Base-by-base conservation (phyloP, 2,329 filamentous ascomycete species). In the Monilinia polystroma region DNA sequence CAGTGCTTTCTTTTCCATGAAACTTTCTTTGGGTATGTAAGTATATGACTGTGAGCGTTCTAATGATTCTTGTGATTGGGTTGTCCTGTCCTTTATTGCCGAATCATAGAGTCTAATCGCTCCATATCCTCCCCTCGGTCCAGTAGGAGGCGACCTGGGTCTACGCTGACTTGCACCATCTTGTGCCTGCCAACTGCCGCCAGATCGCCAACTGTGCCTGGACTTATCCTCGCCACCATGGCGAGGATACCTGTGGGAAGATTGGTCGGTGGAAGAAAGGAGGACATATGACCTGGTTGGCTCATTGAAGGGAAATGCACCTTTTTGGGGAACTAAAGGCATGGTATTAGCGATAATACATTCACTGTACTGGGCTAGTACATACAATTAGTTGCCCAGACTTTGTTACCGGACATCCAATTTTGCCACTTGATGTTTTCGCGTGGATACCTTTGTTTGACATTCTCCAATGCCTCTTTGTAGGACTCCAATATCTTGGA, bases 1-100 rank as follows among this genome's bases (percentile, higher is more conserved):
- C 4, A 58, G 67, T 29, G 68, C 70, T 41, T 67, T 70, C 5
- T 20, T 20, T 47, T 72, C 69, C 72, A 73, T 73, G 2, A 67
- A 3, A 12, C 62, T 64, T 47, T 72, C 72, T 49, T 68, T 64
- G 2, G 51, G 29, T 14, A 14, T 2, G 23, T 67, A 70, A 20
- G 43, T 26, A 16, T 16, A 45, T n/a, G 52, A n/a, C 4, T 18
- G 8, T 12, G 47, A 26, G 47, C 11, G n/a, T 26, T 10, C n/a
- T n/a, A 51, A 16, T 38, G 14, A 18, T 51, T 60, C 58, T 26
- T 2, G 38, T 41, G 11, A 41, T 14, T 41, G 10, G 38, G 38
- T 12, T 41, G 47, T 32, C 8, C 57, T 43, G 11, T 11, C 20
- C 18, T 51, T 43, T 41, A 20, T 53, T 41, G 11, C 26, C 10